Evolutionary conservation across 352 stramenopile genomes (phyloP).

Genomic region (Pythium phragmiticola): DNA sequence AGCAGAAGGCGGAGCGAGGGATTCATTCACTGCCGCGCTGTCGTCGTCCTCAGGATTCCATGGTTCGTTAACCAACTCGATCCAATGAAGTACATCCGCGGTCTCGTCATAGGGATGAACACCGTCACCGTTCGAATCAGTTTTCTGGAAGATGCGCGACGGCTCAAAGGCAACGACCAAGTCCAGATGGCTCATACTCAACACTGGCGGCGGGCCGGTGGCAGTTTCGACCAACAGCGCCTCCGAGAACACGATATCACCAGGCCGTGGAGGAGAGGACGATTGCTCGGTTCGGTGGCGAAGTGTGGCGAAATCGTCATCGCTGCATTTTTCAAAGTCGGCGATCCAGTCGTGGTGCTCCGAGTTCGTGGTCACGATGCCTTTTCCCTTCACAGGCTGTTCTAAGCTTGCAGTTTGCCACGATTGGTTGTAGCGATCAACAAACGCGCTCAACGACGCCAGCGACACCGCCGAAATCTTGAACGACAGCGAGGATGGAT

Average conservation of each 20-base stretch:
- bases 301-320: conserved; percentile 56
- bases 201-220: neutral
- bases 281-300: conserved; percentile 46
- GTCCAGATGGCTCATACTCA: conserved; percentile 5
- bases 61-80: conserved; percentile 56
- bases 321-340: conserved; percentile 7
- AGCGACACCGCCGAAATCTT: conserved; percentile 19
- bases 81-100: conserved; percentile 34
- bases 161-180: conserved; percentile 22
- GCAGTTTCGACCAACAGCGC: conserved; percentile 63
- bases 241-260: conserved; percentile 69
- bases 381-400: neutral
- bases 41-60: conserved; percentile 36
- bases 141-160: neutral
- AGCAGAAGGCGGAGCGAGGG: neutral
- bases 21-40: conserved; percentile 1
- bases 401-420: neutral
- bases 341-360: neutral
- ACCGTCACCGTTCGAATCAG: neutral
- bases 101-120: conserved; percentile 17
- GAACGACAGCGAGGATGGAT: conserved; percentile 17
- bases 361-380: neutral
- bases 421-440: conserved; percentile 2
- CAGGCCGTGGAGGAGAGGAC: conserved; percentile 44
- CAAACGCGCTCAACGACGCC: conserved; percentile 21